Percentiles rank a stretch among this genome's conserved stretches.
Evolutionary conservation across 2,329 filamentous ascomycete species (phyloP).

Genomic region (Alternaria consortialis): DNA sequence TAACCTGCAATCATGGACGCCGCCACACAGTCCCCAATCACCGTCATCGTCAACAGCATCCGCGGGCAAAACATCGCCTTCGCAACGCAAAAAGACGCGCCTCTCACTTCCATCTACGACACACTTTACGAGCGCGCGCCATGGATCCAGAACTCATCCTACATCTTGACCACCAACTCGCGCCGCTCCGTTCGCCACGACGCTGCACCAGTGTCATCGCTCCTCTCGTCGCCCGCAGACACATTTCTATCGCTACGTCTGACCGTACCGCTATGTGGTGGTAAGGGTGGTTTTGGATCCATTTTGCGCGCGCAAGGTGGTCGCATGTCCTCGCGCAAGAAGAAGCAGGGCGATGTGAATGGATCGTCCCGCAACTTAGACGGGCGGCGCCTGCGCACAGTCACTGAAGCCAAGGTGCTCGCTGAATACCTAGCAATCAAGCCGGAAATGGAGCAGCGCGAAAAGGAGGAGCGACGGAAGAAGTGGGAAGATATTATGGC

Average conservation of each 20-base stretch:
- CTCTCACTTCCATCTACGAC: slow-evolving; percentile 75
- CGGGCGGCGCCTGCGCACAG: slow-evolving; percentile 86
- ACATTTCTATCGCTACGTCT: slow-evolving; percentile 85
- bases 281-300: slow-evolving; percentile 97
- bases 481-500: slow-evolving; percentile 91
- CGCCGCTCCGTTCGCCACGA: slow-evolving; percentile 74
- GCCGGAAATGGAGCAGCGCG: slow-evolving; percentile 94
- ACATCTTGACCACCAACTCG: slow-evolving; percentile 83
- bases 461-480: slow-evolving; percentile 84
- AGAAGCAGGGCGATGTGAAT: slow-evolving; percentile 83
- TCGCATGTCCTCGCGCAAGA: slow-evolving; percentile 96
- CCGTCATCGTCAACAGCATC: slow-evolving; percentile 83
- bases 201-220: slow-evolving; percentile 64
- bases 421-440: slow-evolving; percentile 96
- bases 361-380: slow-evolving; percentile 94
- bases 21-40: slow-evolving; percentile 38
- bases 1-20: slow-evolving; percentile 32
- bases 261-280: slow-evolving; percentile 80
- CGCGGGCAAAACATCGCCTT: slow-evolving; percentile 81
- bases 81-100: slow-evolving; percentile 75
- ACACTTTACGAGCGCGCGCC: slow-evolving; percentile 67
- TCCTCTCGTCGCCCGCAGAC: slow-evolving; percentile 67
- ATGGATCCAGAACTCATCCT: slow-evolving; percentile 61
- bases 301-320: slow-evolving; percentile 96
- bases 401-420: slow-evolving; percentile 92